Evolutionary conservation across 169 alveolate species (phyloP), one percentile per base, ranked within the genome.

Genomic region (Plasmodium blacklocki): DNA sequence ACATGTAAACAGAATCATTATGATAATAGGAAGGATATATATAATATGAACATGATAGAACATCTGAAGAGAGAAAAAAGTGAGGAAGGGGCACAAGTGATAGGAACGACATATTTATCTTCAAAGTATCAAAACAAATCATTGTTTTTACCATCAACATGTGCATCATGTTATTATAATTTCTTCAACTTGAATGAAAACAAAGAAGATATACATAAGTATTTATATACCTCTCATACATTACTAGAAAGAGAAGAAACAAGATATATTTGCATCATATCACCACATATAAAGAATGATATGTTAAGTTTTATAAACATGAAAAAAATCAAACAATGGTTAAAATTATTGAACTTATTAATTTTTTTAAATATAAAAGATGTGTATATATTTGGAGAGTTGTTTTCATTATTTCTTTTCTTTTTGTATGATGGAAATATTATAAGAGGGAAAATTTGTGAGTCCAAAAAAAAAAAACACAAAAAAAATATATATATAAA

Each of bases 241-340:
- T 32, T 6, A 3, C 43, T 63, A 52, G 32, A 49, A 54, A 26
- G 26, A 72, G 68, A 72, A 49, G 23, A 29, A 72, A 11, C 52
- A 6, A 67, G 45, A 49, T 83, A 83, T n/a, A 45, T 83, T n/a
- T 83, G 91, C 14, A 68, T 83, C 11, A 56, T 83, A 19, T 83
- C 91, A 2, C 91, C 91, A 1, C 32, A 83, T n/a, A 45, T 29
- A 56, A 56, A 68, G 59, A 83, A 52, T 62, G 7, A 29, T 29
- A 21, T 54, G 12, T 21, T 83, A 73, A 50, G 23, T 54, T 12
- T 19, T 3, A 12, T 59, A 0, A 68, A 68, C 19, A 8, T 68
- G n/a, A 59, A 2, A 23, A 21, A 83, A 32, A 83, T 83, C 23
- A 12, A 56, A 0, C 66, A 83, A 29, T 83, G 91, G 91, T 15